Percentiles rank a stretch among this genome's conserved stretches.
Evolutionary conservation across 192 early-diverging fungal species (phyloP).

Genomic region (Neocallimastix lanati): DNA sequence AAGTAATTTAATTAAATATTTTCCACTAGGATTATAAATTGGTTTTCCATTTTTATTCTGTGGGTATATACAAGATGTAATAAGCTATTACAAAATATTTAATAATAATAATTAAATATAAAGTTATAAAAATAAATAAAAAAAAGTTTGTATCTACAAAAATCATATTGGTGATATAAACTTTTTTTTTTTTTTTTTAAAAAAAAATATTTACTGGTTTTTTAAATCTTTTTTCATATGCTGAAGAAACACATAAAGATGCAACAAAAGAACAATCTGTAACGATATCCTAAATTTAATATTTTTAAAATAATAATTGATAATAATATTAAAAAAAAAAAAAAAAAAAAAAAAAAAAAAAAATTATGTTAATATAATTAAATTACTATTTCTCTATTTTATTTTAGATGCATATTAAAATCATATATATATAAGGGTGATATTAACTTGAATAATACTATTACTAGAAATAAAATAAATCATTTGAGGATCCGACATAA

Average conservation of each 20-base stretch:
- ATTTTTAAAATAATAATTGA: too few species aligned
- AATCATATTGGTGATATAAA: too few species aligned
- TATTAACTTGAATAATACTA: conserved; percentile 19
- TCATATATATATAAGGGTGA: too few species aligned
- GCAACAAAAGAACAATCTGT: conserved; percentile 94
- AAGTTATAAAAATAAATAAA: too few species aligned
- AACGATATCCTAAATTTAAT: conserved; percentile 59
- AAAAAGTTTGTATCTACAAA: too few species aligned
- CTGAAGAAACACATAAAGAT: conserved; percentile 57
- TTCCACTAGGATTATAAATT: conserved; percentile 66
- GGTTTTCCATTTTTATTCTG: conserved; percentile 50
- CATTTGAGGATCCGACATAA: conserved; percentile 48
- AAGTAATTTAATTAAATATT: conserved; percentile 70
- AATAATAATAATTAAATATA: too few species aligned
- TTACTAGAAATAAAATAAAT: conserved; percentile 36
- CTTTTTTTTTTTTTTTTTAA: too few species aligned
- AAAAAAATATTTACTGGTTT: conserved; percentile 36
- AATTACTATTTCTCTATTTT: too few species aligned
- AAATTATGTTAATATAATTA: too few species aligned
- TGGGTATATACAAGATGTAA: conserved; percentile 76
- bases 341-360: too few species aligned
- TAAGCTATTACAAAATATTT: conserved; percentile 24
- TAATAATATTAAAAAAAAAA: too few species aligned
- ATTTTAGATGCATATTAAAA: too few species aligned
- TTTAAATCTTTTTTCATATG: conserved; percentile 21